A percentile compares a stretch with the other conserved stretches of the same genome.
Evolutionary conservation across 306 rosid species (phyloP).

Genomic region (Cyclanthera cordifolia): DNA sequence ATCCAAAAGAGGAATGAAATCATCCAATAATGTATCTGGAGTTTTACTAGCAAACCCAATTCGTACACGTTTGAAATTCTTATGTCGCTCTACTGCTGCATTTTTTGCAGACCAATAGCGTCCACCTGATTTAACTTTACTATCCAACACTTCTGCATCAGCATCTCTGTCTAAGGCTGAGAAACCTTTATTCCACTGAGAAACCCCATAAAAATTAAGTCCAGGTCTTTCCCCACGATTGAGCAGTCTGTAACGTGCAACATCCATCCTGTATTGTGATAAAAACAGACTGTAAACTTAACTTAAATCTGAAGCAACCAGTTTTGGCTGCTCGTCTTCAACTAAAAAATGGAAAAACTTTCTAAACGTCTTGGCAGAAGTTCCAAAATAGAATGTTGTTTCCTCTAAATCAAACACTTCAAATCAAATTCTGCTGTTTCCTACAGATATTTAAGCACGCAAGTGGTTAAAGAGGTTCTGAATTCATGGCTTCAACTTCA

Average conservation of each 20-base stretch:
- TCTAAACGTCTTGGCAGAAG: background rate
- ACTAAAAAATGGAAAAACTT: background rate
- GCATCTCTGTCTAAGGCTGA: conserved; percentile 53
- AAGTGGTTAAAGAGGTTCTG: background rate
- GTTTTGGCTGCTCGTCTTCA: background rate
- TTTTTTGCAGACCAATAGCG: conserved; percentile 90
- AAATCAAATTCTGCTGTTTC: background rate
- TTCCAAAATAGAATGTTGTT: background rate
- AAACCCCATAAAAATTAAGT: conserved; percentile 26
- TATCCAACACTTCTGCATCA: conserved; percentile 61
- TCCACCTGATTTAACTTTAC: conserved; percentile 55
- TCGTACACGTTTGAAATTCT: conserved; percentile 61
- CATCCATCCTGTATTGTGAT: conserved; percentile 68
- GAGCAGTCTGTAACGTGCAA: conserved; percentile 63
- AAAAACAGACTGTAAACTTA: background rate
- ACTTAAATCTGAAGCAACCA: background rate
- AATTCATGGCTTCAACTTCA: conserved; percentile 5
- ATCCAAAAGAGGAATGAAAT: conserved; percentile 58
- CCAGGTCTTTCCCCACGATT: conserved; percentile 30
- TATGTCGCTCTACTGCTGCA: conserved; percentile 71
- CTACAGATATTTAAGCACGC: background rate
- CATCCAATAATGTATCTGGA: conserved; percentile 26
- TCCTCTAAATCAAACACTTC: background rate
- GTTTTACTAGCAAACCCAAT: conserved; percentile 37
- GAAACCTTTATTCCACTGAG: conserved; percentile 30